Evolutionary conservation across 495 filamentous ascomycete genomes (phyloP).

Genomic region (Astrothelium macrocarpum): DNA sequence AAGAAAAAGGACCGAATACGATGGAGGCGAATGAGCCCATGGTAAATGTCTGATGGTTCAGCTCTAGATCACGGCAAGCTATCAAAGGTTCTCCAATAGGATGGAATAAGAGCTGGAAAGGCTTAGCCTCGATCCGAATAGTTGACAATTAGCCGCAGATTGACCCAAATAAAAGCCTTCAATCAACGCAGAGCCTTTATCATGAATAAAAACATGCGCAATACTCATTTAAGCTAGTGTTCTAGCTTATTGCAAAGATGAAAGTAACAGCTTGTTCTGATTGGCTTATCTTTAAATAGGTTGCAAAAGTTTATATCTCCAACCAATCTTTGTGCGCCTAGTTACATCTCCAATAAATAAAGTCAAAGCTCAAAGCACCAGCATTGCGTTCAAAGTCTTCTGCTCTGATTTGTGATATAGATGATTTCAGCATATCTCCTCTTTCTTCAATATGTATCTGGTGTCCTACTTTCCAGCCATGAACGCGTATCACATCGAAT

Average conservation of each 20-base stretch:
- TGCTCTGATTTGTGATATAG: too few species aligned
- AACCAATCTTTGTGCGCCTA: background rate
- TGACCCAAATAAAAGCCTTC: too few species aligned
- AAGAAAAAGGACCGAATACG: background rate
- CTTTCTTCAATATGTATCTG: too few species aligned
- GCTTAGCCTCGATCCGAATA: background rate
- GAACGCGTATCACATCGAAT: background rate
- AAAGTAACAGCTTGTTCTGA: too few species aligned
- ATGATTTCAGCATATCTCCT: too few species aligned
- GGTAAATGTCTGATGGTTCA: background rate
- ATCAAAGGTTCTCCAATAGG: constrained; percentile 15
- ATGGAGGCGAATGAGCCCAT: background rate
- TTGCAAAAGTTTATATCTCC: too few species aligned
- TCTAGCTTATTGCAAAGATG: background rate
- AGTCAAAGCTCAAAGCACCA: background rate
- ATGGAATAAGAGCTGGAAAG: constrained; percentile 1
- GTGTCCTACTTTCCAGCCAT: background rate
- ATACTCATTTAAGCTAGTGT: background rate
- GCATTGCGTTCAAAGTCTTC: too few species aligned
- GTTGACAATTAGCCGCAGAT: too few species aligned
- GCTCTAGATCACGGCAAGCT: constrained; percentile 13
- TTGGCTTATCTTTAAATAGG: too few species aligned
- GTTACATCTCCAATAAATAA: background rate
- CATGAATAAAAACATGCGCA: too few species aligned
- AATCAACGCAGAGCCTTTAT: too few species aligned